Conservation (phyloP, 1,284 basidiomycete genomes). For the Ustanciosporium gigantosporum region DNA sequence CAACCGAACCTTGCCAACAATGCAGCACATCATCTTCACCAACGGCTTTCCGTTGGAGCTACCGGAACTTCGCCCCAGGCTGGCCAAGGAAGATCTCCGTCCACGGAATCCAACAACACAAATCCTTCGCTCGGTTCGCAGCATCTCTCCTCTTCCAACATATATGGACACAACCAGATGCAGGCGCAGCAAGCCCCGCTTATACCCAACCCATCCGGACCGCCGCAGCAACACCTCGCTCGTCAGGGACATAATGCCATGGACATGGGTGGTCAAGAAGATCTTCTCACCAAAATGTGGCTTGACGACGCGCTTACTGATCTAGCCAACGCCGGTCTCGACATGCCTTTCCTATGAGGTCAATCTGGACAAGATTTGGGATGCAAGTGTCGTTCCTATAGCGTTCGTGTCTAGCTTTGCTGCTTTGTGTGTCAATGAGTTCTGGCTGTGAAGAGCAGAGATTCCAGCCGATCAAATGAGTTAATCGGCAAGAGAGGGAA, state of each 20-base stretch:
- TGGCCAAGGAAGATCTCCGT: neutral
- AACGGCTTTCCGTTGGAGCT: too few species aligned
- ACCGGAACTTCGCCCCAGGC: neutral
- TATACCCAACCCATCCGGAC: neutral
- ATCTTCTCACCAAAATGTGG: conserved; percentile 38
- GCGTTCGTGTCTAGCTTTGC: too few species aligned
- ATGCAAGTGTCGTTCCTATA: neutral
- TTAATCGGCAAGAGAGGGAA: too few species aligned
- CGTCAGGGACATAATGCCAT: too few species aligned
- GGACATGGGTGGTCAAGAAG: conserved; percentile 15
- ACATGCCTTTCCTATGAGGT: conserved; percentile 42
- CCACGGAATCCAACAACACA: neutral
- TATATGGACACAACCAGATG: neutral
- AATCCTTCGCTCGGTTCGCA: neutral
- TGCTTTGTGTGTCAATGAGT: too few species aligned
- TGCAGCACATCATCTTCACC: too few species aligned
- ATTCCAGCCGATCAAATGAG: too few species aligned
- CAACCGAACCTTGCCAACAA: conserved; percentile 1
- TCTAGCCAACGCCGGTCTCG: conserved; percentile 27
- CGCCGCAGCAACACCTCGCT: neutral
- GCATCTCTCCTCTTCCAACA: neutral
- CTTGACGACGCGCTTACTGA: conserved; percentile 37
- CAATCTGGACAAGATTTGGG: neutral
- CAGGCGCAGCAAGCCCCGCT: neutral
- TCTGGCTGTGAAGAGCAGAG: too few species aligned